A percentile compares a stretch with the other conserved stretches of the same genome.
Evolutionary conservation across 2,329 filamentous ascomycete species (phyloP).

Genomic region (Aspergillus sp.): DNA sequence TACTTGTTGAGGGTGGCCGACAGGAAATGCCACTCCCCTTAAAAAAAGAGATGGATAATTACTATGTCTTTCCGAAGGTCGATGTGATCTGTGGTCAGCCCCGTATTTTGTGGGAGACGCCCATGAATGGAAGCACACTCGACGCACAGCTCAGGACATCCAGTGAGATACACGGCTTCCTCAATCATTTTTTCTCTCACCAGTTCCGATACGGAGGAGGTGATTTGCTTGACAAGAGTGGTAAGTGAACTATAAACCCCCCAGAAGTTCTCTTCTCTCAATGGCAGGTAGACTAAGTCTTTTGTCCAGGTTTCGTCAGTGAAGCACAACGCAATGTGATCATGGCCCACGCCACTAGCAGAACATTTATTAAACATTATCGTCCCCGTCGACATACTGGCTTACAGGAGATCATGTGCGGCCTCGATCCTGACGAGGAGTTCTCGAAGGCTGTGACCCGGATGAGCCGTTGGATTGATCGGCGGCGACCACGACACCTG

Average conservation of each 20-base stretch:
- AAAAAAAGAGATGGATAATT: conserved; percentile 21
- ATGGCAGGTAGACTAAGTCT: background rate
- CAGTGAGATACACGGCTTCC: conserved; percentile 21
- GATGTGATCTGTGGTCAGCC: conserved; percentile 15
- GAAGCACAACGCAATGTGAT: conserved; percentile 23
- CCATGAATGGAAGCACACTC: conserved; percentile 14
- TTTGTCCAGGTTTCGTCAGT: conserved; percentile 20
- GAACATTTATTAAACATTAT: conserved; percentile 27
- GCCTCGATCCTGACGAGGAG: conserved; percentile 18
- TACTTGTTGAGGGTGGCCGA: conserved; percentile 16
- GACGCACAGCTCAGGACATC: conserved; percentile 15
- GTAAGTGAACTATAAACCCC: conserved; percentile 10
- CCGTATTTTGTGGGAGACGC: conserved; percentile 15
- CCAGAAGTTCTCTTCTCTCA: background rate
- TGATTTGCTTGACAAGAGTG: conserved; percentile 21
- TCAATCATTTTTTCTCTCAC: conserved; percentile 21
- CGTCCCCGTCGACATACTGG: conserved; percentile 12
- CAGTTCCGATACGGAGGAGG: conserved; percentile 22
- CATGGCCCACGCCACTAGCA: conserved; percentile 19
- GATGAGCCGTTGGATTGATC: conserved; percentile 20
- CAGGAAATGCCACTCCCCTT: conserved; percentile 22
- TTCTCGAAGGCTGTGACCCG: conserved; percentile 15
- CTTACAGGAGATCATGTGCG: conserved; percentile 21
- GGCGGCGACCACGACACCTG: conserved; percentile 16
- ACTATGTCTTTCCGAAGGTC: conserved; percentile 25